Conservation (phyloP, 1,139 yeast genomes). For the Yamadazyma diospyri region DNA sequence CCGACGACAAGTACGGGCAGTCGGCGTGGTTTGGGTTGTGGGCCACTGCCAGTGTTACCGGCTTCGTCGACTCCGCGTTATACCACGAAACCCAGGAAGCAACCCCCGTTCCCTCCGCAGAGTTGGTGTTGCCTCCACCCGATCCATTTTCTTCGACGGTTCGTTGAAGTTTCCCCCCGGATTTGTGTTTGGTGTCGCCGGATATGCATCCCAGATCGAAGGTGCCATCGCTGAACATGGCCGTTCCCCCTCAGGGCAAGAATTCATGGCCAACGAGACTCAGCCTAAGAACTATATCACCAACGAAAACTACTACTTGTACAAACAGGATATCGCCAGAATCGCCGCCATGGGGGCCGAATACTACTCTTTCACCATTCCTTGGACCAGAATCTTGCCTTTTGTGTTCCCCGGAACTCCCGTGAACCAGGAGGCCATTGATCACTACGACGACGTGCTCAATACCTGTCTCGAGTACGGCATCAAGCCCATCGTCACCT, state of each 20-base stretch:
- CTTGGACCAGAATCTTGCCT: constrained; percentile 35
- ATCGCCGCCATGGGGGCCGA: constrained; percentile 32
- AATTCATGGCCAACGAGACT: constrained; percentile 13
- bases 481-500: constrained; percentile 29
- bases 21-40: constrained; percentile 21
- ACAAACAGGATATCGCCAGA: constrained; percentile 30
- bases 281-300: constrained; percentile 22
- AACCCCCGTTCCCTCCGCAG: constrained; percentile 19
- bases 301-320: constrained; percentile 29
- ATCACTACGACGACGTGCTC: constrained; percentile 31
- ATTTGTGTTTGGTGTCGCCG: constrained; percentile 24
- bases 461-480: constrained; percentile 26
- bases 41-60: constrained; percentile 15
- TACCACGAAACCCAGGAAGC: constrained; percentile 21
- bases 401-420: constrained; percentile 25
- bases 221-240: constrained; percentile 35
- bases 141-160: constrained; percentile 17
- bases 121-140: constrained; percentile 19
- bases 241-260: constrained; percentile 24
- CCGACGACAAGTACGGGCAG: constrained; percentile 21
- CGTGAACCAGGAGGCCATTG: constrained; percentile 28
- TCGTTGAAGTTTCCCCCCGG: constrained; percentile 18
- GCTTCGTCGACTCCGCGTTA: constrained; percentile 17
- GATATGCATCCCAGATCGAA: constrained; percentile 31
- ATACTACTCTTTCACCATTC: constrained; percentile 28